A percentile compares a stretch with the other conserved stretches of the same genome.
These are phyloP conservation scores for Chenopodium quinoa DNA, from an alignment of 148 eudicot species.

Conservation along the genomic window DNA sequence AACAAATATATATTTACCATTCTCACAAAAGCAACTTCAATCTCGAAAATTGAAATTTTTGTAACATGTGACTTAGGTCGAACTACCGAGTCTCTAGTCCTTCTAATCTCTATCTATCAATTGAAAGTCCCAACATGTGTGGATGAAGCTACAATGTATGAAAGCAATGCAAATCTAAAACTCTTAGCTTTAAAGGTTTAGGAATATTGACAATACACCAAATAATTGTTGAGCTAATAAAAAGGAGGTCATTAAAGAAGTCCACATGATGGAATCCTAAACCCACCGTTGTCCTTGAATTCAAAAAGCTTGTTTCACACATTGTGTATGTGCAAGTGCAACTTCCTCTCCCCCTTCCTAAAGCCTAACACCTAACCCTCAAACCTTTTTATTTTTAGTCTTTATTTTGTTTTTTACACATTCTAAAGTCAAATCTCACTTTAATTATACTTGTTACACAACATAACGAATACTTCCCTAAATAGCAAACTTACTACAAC, in stretches of 20 bases:
- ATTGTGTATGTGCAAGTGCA: background rate
- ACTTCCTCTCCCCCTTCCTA: background rate
- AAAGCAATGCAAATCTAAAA: background rate
- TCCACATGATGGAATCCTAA: slow-evolving; percentile 8
- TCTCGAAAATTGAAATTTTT: too few relatives aligned
- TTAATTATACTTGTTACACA: too few relatives aligned
- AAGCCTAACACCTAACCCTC: background rate
- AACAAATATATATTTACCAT: too few relatives aligned
- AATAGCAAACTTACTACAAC: too few relatives aligned
- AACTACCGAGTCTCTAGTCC: too few relatives aligned
- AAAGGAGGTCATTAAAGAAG: background rate
- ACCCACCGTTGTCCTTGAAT: slow-evolving; percentile 2
- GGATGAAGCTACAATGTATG: background rate
- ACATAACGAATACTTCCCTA: too few relatives aligned
- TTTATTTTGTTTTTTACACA: background rate
- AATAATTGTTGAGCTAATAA: background rate
- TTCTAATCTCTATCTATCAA: background rate
- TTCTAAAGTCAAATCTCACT: background rate
- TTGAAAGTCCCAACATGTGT: background rate
- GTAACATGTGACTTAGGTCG: background rate
- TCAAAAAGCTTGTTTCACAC: slow-evolving; percentile 8
- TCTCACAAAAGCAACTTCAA: too few relatives aligned
- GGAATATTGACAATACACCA: slow-evolving; percentile 7
- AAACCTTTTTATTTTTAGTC: background rate
- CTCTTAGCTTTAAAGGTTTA: background rate